These are phyloP conservation scores for Salvia splendens DNA, from an alignment of 257 asterid genomes.

Conservation along the genomic window DNA sequence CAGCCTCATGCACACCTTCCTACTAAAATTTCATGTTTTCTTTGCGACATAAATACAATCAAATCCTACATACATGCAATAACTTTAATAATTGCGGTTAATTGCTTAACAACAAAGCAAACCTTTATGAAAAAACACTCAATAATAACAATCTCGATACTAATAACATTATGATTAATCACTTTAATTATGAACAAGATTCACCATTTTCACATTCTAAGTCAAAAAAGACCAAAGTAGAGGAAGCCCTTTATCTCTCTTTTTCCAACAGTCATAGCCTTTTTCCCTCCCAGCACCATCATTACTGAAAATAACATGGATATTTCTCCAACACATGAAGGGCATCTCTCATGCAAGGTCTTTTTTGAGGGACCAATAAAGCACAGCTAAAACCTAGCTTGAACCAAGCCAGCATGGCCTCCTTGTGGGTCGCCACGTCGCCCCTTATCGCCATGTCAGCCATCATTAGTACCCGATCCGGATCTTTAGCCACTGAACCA, in stretches of 20 bases:
- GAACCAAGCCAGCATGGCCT: conserved; percentile 67
- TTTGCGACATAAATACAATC: conserved; percentile 16
- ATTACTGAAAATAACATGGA: conserved; percentile 38
- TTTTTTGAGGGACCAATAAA: conserved; percentile 71
- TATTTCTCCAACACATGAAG: conserved; percentile 65
- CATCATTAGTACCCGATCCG: conserved; percentile 54
- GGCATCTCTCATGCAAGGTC: conserved; percentile 92
- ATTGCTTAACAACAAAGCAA: conserved; percentile 52
- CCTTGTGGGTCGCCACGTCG: conserved; percentile 64
- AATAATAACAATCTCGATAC: conserved; percentile 4
- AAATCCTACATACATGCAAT: conserved; percentile 28
- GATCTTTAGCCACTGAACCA: conserved; percentile 51
- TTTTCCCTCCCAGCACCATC: not conserved
- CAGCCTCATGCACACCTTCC: not conserved
- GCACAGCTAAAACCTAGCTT: conserved; percentile 87
- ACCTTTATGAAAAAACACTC: conserved; percentile 27
- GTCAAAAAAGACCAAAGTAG: conserved; percentile 48
- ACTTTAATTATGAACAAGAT: conserved; percentile 40
- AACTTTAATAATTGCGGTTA: conserved; percentile 42
- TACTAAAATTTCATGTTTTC: conserved; percentile 26
- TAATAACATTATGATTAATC: conserved; percentile 1
- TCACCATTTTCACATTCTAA: conserved; percentile 39
- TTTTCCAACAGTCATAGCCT: conserved; percentile 21
- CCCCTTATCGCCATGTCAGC: conserved; percentile 65
- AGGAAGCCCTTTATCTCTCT: conserved; percentile 34